phyloP scores from a whole-genome alignment of 2,329 filamentous ascomycete genomes.

The Fusarium stilboides region DNA sequence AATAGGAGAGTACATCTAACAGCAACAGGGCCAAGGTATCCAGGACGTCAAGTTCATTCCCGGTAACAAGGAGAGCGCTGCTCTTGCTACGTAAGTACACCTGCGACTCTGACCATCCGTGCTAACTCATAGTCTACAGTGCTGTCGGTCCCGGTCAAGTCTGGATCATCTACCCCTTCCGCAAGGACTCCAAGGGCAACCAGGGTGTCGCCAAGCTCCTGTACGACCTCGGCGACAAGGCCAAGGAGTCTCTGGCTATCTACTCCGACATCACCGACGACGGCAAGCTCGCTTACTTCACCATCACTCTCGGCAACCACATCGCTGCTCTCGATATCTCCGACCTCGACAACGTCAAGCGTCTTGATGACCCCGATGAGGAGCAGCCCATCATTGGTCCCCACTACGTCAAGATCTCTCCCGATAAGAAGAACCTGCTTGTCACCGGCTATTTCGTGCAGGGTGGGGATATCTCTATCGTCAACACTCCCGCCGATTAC shows the following conservation, averaged over 20 bases:
- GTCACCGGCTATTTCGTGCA: slow-evolving; percentile 78
- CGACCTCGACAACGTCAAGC: slow-evolving; percentile 71
- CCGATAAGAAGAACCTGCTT: slow-evolving; percentile 75
- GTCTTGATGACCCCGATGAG: slow-evolving; percentile 72
- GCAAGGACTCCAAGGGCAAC: slow-evolving; percentile 67
- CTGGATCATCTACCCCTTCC: slow-evolving; percentile 76
- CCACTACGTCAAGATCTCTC: slow-evolving; percentile 75
- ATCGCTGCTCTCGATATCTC: slow-evolving; percentile 57
- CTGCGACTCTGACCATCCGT: no score
- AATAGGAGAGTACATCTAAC: no score
- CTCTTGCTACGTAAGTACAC: slow-evolving; percentile 66
- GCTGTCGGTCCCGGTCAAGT: slow-evolving; percentile 73
- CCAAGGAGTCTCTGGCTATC: slow-evolving; percentile 70
- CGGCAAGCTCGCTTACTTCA: slow-evolving; percentile 72
- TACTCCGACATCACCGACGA: slow-evolving; percentile 73
- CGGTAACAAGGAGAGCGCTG: slow-evolving; percentile 70
- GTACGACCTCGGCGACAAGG: slow-evolving; percentile 70
- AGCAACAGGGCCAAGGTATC: slow-evolving; percentile 67
- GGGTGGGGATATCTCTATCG: slow-evolving; percentile 71
- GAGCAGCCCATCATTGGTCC: slow-evolving; percentile 72
- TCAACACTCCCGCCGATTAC: slow-evolving; percentile 74
- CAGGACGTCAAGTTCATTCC: slow-evolving; percentile 78
- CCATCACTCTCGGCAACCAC: slow-evolving; percentile 73
- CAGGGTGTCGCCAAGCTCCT: slow-evolving; percentile 72
- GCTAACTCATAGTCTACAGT: slow-evolving; percentile 43